Percentiles rank a stretch among this genome's conserved stretches.
Evolutionary conservation across 306 rosid genomes (phyloP).

Genomic region (Trichosanthes cucumerina): DNA sequence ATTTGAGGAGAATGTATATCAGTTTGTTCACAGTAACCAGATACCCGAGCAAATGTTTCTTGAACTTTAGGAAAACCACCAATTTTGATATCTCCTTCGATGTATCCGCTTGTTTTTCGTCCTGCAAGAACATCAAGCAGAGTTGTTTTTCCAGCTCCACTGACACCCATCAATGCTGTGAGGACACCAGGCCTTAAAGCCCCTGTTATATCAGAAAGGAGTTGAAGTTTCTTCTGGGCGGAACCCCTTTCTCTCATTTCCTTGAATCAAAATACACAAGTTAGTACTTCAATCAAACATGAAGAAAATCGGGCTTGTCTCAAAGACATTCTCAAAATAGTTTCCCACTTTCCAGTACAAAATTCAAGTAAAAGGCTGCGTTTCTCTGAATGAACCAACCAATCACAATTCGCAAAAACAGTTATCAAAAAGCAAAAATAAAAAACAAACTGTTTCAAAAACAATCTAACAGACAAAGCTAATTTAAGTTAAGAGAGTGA

Average conservation of each 20-base stretch:
- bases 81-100: conserved; percentile 29
- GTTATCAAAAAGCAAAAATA: background rate
- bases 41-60: conserved; percentile 34
- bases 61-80: conserved; percentile 41
- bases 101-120: conserved; percentile 32
- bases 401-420: background rate
- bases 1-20: conserved; percentile 41
- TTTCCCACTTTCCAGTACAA: background rate
- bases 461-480: background rate
- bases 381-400: background rate
- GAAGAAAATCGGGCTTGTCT: background rate
- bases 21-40: conserved; percentile 40
- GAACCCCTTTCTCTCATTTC: conserved; percentile 22
- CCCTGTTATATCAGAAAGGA: conserved; percentile 28
- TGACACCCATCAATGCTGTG: conserved; percentile 43
- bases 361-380: background rate
- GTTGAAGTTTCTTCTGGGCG: conserved; percentile 25
- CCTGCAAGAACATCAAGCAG: conserved; percentile 42
- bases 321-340: background rate
- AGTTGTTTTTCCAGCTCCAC: conserved; percentile 42
- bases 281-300: background rate
- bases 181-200: conserved; percentile 35
- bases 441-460: background rate
- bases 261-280: conserved; percentile 2
- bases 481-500: background rate